Conservation (phyloP, 352 stramenopile species). For the Elongisporangium anandrum region DNA sequence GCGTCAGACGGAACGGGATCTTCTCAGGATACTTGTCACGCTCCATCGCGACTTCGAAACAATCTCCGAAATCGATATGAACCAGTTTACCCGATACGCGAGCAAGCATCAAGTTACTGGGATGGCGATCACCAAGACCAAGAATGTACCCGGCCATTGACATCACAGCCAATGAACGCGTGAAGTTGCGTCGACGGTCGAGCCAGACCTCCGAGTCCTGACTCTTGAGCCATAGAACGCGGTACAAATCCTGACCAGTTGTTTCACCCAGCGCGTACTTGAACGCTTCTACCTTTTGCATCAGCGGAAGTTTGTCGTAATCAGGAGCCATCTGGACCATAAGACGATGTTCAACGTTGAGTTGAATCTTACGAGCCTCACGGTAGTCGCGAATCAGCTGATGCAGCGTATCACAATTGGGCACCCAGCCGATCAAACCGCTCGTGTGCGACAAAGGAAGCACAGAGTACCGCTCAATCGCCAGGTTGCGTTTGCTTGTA, state of each 20-base stretch:
- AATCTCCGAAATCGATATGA: conserved; percentile 98
- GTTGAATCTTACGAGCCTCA: conserved; percentile 89
- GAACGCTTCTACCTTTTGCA: conserved; percentile 99
- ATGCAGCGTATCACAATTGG: conserved; percentile 99
- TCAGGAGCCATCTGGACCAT: conserved; percentile 97
- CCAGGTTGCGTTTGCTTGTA: conserved; percentile 97
- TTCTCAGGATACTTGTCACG: conserved; percentile 99
- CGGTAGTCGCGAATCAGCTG: conserved; percentile 97
- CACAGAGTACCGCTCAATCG: conserved; percentile 98
- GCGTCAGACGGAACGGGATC: conserved; percentile 99
- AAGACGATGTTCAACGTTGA: conserved; percentile 96
- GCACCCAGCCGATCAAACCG: conserved; percentile 99
- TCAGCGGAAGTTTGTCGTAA: conserved; percentile 98
- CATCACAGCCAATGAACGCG: conserved; percentile 98
- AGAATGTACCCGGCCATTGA: conserved; percentile 99
- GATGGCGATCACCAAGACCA: conserved; percentile 99
- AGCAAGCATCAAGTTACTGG: conserved; percentile 99
- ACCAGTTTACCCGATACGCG: conserved; percentile 98
- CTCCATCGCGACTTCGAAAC: conserved; percentile 99
- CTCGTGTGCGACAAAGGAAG: conserved; percentile 98
- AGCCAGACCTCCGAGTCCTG: conserved; percentile 99
- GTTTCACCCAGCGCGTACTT: conserved; percentile 92
- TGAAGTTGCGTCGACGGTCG: conserved; percentile 97
- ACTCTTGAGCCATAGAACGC: conserved; percentile 99
- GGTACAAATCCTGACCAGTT: conserved; percentile 97